Base-by-base conservation (phyloP, 2,329 filamentous ascomycete species). In the Neonectria neomacrospora region DNA sequence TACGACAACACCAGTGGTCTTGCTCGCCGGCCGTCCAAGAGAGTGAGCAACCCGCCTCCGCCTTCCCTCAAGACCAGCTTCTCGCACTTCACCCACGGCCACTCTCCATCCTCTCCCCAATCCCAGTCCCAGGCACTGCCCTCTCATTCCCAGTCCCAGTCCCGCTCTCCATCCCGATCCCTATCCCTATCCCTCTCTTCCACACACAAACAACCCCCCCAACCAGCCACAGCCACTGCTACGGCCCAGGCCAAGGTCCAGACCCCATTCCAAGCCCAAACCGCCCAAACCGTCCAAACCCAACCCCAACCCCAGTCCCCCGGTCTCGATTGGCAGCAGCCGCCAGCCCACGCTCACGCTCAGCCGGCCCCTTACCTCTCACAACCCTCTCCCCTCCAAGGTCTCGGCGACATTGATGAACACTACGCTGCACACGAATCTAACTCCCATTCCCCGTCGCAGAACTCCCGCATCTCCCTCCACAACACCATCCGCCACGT, bases 1-100 rank as follows among this genome's bases (percentile, higher is more conserved):
- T 84, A 86, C 80, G 83, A 85, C 72, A 85, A 83, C 71, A 80
- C 79, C 63, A 68, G 77, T 51, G 81, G 82, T 54, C 76, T 88
- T 51, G 80, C 77, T 67, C 86, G 86, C 67, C 81, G 85, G 68
- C 81, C 83, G 32, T 90, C 88, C 47, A 88, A 87, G 79, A 82
- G 86, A 72, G 78, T 84, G 74, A 85, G 84, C 81, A 81, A 83
- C 65, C 76, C 76, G 59, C 52, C 53, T 71, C 67, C 70, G 57
- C 79, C 81, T 68, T 72, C 77, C 70, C 69, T 83, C 67, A 80
- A 80, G 72, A 83, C 82, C 37, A 79, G 75, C 66, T 70, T 78
- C 66, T 75, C 79, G 62, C 63, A 73, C 62, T 64, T 44, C 51
- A 44, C 44, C 39, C 54, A 61, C 47, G 50, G 61, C 58, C 41